phyloP scores from a whole-genome alignment of 1,284 basidiomycete genomes.

The Prillingera fragicola region DNA sequence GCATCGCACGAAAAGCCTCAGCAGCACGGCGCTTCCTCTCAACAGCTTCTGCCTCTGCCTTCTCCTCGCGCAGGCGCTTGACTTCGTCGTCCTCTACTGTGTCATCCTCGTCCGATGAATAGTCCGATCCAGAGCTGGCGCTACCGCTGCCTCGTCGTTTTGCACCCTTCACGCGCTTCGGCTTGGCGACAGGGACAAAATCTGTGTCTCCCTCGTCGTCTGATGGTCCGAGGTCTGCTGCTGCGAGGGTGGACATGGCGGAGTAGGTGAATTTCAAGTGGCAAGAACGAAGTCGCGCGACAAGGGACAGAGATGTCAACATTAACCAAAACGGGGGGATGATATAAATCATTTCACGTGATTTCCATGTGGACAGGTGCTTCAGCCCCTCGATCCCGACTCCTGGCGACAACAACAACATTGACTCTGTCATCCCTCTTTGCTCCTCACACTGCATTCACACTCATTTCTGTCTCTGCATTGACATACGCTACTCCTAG shows the following conservation, averaged over 20 bases:
- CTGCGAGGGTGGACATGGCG: constrained; percentile 39
- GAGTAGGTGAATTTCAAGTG: neutral
- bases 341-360: too few relatives aligned
- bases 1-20: constrained; percentile 12
- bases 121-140: constrained; percentile 13
- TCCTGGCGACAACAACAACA: neutral
- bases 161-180: constrained; percentile 8
- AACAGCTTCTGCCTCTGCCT: constrained; percentile 16
- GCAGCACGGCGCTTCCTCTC: constrained; percentile 12
- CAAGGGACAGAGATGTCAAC: too few relatives aligned
- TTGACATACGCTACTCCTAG: too few relatives aligned
- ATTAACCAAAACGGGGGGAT: too few relatives aligned
- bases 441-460: too few relatives aligned
- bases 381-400: too few relatives aligned
- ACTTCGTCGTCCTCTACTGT: constrained; percentile 18
- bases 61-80: constrained; percentile 21
- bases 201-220: constrained; percentile 35
- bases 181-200: constrained; percentile 26
- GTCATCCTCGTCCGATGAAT: constrained; percentile 10
- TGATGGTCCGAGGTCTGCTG: constrained; percentile 31
- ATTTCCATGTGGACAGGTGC: too few relatives aligned
- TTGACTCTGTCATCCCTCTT: neutral
- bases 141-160: too few relatives aligned
- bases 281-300: too few relatives aligned
- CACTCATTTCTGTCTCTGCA: too few relatives aligned